Conservation (phyloP, 129 eudicot species). For the Helichrysum umbraculigerum region DNA sequence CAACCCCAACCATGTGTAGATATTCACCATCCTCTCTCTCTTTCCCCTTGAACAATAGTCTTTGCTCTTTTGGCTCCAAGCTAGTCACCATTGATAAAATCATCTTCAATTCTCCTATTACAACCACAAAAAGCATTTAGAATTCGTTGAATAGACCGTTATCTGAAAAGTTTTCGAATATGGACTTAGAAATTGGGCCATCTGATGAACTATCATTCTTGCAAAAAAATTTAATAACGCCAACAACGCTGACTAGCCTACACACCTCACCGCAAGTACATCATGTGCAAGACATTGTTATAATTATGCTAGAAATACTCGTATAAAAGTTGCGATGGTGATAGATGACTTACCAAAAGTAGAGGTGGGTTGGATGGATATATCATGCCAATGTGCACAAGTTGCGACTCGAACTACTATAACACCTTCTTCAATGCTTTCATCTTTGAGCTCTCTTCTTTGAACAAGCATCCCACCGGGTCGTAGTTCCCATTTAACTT, state of each 20-base stretch:
- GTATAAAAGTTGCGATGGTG: not conserved
- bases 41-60: conserved; percentile 77
- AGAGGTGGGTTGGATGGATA: conserved; percentile 67
- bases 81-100: conserved; percentile 58
- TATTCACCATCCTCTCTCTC: conserved; percentile 77
- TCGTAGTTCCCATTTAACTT: conserved; percentile 80
- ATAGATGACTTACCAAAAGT: conserved; percentile 66
- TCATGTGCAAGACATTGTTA: not conserved
- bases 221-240: not conserved
- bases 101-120: conserved; percentile 70
- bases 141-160: not conserved
- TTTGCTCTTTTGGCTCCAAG: conserved; percentile 76
- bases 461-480: conserved; percentile 96
- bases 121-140: not conserved
- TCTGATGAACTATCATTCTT: too few species aligned
- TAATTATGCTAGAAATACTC: not conserved
- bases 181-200: not conserved
- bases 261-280: too few species aligned
- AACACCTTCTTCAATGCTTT: conserved; percentile 36
- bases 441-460: conserved; percentile 50
- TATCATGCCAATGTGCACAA: conserved; percentile 65
- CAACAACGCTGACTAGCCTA: not conserved
- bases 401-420: conserved; percentile 62
- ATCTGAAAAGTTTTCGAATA: not conserved
- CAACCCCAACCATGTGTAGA: conserved; percentile 88